Conservation (phyloP, 1,139 yeast genomes). For the Meyerozyma athensensis region DNA sequence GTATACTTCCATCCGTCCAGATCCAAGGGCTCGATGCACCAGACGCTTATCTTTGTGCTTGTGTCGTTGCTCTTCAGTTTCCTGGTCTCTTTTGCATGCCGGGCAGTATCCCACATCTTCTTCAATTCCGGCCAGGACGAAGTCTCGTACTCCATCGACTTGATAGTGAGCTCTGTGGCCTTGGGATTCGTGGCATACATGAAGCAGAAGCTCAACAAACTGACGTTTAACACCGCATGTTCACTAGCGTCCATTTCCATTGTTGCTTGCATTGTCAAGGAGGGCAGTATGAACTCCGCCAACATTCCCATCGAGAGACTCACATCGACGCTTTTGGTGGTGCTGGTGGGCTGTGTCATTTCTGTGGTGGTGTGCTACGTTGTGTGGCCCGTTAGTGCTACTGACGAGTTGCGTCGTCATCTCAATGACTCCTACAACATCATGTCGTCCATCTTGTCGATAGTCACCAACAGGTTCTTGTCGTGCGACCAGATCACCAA, state of each 20-base stretch:
- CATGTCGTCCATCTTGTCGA: conserved; percentile 49
- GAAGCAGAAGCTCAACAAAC: conserved; percentile 64
- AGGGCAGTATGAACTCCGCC: conserved; percentile 64
- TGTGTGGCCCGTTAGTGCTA: conserved; percentile 64
- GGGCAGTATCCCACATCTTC: conserved; percentile 47
- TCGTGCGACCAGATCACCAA: conserved; percentile 43
- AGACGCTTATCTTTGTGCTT: conserved; percentile 59
- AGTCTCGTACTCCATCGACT: conserved; percentile 52
- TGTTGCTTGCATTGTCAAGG: conserved; percentile 71
- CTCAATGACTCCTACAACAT: conserved; percentile 51
- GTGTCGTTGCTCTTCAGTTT: conserved; percentile 55
- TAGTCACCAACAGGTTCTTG: conserved; percentile 51
- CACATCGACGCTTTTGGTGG: conserved; percentile 53
- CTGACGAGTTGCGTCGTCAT: conserved; percentile 36
- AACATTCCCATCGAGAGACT: conserved; percentile 55
- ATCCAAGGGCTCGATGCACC: conserved; percentile 77
- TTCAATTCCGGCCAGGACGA: conserved; percentile 45
- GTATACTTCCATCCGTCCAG: conserved; percentile 84
- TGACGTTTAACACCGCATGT: conserved; percentile 77
- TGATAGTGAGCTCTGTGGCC: conserved; percentile 50
- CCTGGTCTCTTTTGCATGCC: conserved; percentile 49
- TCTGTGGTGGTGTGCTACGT: conserved; percentile 56
- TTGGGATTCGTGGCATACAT: conserved; percentile 64
- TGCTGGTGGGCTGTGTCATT: conserved; percentile 55
- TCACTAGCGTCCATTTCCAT: conserved; percentile 70